Conservation (phyloP, 192 early-diverging fungal genomes). For the Paraglomus occultum region DNA sequence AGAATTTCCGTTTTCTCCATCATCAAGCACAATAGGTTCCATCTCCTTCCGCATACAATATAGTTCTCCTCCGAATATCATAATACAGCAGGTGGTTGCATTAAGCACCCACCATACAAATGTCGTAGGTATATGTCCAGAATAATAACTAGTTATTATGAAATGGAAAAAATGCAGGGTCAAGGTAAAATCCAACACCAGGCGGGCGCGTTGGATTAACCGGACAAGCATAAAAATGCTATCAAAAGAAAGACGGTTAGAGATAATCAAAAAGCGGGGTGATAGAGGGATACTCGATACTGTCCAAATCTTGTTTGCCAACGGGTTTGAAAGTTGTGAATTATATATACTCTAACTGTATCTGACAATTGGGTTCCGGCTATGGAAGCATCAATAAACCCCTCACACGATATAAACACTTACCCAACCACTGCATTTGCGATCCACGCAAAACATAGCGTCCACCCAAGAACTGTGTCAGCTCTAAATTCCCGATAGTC, state of each 20-base stretch:
- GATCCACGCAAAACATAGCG: slow-evolving; percentile 60
- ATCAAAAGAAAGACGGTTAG: not conserved
- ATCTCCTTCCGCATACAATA: slow-evolving; percentile 79
- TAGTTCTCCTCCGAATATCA: slow-evolving; percentile 77
- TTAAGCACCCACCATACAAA: slow-evolving; percentile 70
- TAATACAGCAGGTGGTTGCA: slow-evolving; percentile 47
- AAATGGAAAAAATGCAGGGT: slow-evolving; percentile 73
- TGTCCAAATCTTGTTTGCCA: too few species aligned
- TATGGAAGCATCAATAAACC: not conserved
- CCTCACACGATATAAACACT: slow-evolving; percentile 16
- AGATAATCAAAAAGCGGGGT: not conserved
- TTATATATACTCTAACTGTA: too few species aligned
- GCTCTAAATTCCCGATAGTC: slow-evolving; percentile 54
- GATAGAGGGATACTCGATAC: not conserved
- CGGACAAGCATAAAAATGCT: slow-evolving; percentile 48
- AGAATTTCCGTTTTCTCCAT: slow-evolving; percentile 22
- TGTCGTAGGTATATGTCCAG: slow-evolving; percentile 56
- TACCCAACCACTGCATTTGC: slow-evolving; percentile 63
- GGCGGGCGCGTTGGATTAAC: slow-evolving; percentile 73
- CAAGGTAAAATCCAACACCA: slow-evolving; percentile 73
- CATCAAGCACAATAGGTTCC: slow-evolving; percentile 61
- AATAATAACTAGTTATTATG: slow-evolving; percentile 54
- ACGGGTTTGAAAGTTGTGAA: too few species aligned
- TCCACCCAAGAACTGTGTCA: slow-evolving; percentile 69
- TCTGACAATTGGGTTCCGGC: too few species aligned